Base-by-base conservation (phyloP, 352 stramenopile genomes). In the Globisporangium uncinulatum region DNA sequence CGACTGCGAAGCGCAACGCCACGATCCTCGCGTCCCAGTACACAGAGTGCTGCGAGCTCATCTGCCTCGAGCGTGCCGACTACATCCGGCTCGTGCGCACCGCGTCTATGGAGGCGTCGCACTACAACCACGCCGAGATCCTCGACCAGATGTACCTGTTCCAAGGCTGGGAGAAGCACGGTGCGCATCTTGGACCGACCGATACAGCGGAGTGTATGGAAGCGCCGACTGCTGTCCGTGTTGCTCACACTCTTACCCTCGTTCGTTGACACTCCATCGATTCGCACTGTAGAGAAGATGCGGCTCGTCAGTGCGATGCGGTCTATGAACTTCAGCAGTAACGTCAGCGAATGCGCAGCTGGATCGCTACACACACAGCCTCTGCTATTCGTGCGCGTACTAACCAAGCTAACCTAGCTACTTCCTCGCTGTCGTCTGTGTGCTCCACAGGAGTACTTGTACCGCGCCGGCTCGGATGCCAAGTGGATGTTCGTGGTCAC, bases 401-500 rank as follows among this genome's bases (percentile, higher is more conserved):
- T 15, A 11, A 19, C 20, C 8, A 24, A 29, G 24, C 24, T 29
- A 29, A 29, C 4, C 24, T 29, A 29, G 2, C 4, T 29, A 58
- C n/a, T 8, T 39, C 20, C 3, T 19, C 21, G 2, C 42, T 11
- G 19, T 20, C 37, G 3, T 11, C 14, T 43, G 1, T 5, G 50
- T 6, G 19, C n/a, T 17, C 17, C 3, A 41, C 24, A 90, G 80
- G 78, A 91, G 43, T 87, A 85, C 62, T 57, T 91, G 36, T 89
- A 91, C 41, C 71, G 75, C 13, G 71, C 78, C 13, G 81, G 81
- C 3, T 67, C 69, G 0, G 76, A 88, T 43, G 76, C 78, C 9
- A 89, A 86, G 57, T 86, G 74, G 70, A 82, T 91, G 73, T 91
- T 75, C 50, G 77, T 91, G 51, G 68, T 91, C 29, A 84, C 79